Conservation (phyloP, 495 filamentous ascomycete species). For the Neurospora sp. region DNA sequence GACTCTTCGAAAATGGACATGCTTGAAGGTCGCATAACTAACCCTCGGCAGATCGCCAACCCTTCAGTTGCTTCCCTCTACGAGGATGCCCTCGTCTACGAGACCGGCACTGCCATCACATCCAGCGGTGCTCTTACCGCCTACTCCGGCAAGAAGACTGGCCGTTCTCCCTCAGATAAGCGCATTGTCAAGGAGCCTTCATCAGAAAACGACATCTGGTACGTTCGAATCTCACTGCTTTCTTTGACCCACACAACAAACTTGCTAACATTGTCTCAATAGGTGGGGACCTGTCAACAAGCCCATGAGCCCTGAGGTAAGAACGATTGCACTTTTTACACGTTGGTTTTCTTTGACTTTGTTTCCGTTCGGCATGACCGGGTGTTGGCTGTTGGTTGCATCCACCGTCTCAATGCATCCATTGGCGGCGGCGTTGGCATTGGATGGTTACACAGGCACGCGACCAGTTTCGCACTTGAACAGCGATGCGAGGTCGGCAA, state of each 20-base stretch:
- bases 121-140: slow-evolving; percentile 89
- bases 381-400: not conserved
- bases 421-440: not conserved
- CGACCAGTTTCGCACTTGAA: not conserved
- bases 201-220: slow-evolving; percentile 91
- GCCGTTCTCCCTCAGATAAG: slow-evolving; percentile 94
- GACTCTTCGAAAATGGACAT: not conserved
- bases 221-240: slow-evolving; percentile 41
- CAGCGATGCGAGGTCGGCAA: not conserved
- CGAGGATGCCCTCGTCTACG: slow-evolving; percentile 98
- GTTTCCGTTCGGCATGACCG: not conserved
- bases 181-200: slow-evolving; percentile 85
- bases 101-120: slow-evolving; percentile 94
- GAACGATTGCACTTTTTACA: slow-evolving; percentile 18
- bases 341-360: not conserved
- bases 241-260: not conserved
- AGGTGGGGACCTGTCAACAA: slow-evolving; percentile 84
- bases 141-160: slow-evolving; percentile 97
- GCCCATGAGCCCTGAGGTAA: slow-evolving; percentile 95
- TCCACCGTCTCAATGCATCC: not conserved
- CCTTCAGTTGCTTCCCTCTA: slow-evolving; percentile 86
- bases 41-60: slow-evolving; percentile 62
- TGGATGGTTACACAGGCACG: not conserved
- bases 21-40: slow-evolving; percentile 10
- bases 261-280: slow-evolving; percentile 3